phyloP scores from a whole-genome alignment of 192 early-diverging fungal genomes.

The Backusella westeae region DNA sequence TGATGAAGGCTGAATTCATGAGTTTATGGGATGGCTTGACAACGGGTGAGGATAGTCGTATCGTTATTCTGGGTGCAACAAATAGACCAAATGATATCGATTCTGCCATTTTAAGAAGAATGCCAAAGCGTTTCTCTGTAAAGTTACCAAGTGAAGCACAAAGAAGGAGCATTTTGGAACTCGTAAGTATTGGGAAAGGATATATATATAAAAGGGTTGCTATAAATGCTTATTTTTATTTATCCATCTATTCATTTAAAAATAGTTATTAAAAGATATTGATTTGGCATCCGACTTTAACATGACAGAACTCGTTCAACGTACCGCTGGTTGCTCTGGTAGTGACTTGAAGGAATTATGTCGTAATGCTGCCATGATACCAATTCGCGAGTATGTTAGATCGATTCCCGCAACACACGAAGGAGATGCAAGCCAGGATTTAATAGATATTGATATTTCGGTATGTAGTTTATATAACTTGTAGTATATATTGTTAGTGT shows the following conservation, averaged over 20 bases:
- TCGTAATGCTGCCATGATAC: slow-evolving; percentile 94
- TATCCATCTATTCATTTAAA: neutral
- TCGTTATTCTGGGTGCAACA: slow-evolving; percentile 89
- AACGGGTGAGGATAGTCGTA: slow-evolving; percentile 60
- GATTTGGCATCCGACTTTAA: slow-evolving; percentile 72
- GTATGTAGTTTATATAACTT: slow-evolving; percentile 7
- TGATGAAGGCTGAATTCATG: slow-evolving; percentile 99
- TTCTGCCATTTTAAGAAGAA: slow-evolving; percentile 91
- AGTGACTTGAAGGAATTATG: slow-evolving; percentile 98
- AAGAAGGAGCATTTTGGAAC: slow-evolving; percentile 77
- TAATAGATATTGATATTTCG: slow-evolving; percentile 24
- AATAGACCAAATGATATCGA: slow-evolving; percentile 99
- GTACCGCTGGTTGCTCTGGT: slow-evolving; percentile 84
- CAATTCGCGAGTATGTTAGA: slow-evolving; percentile 83
- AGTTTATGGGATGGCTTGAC: slow-evolving; percentile 97
- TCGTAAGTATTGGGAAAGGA: slow-evolving; percentile 65
- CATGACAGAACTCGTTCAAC: slow-evolving; percentile 59
- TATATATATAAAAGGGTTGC: no score
- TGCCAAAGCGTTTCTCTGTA: slow-evolving; percentile 95
- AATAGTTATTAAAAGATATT: slow-evolving; percentile 71
- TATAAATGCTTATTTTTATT: neutral
- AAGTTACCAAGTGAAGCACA: slow-evolving; percentile 81
- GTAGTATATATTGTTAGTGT: neutral
- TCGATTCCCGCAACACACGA: slow-evolving; percentile 22
- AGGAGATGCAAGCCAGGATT: slow-evolving; percentile 28